phyloP scores from a whole-genome alignment of 352 stramenopile genomes.

The Pythium folliculosum region DNA sequence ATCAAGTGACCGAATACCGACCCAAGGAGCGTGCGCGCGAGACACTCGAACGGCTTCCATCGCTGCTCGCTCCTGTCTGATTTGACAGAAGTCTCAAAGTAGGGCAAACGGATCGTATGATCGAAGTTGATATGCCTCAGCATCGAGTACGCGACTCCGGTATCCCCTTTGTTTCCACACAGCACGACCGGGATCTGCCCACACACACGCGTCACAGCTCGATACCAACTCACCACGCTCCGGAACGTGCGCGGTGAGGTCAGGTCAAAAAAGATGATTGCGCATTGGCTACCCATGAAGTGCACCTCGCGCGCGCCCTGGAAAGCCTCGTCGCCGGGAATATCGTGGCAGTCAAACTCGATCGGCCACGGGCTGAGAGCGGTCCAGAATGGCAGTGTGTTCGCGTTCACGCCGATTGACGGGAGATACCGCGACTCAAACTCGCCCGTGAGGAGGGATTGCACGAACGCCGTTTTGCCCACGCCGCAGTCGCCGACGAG shows the following conservation, averaged over 20 bases:
- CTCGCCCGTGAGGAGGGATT: not conserved
- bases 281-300: not conserved
- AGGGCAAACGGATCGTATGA: not conserved
- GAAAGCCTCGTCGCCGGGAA: not conserved
- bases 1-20: not conserved
- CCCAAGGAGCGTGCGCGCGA: not conserved
- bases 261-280: not conserved
- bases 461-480: not conserved
- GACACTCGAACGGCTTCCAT: not conserved
- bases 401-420: not conserved
- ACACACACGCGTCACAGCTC: not conserved
- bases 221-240: not conserved
- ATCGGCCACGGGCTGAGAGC: not conserved
- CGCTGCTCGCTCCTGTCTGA: not conserved
- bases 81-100: not conserved
- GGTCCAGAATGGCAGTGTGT: not conserved
- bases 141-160: too few species aligned
- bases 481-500: conserved; percentile 3
- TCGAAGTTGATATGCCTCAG: not conserved
- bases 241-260: not conserved
- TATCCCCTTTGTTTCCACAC: not conserved
- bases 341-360: not conserved
- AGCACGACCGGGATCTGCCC: not conserved
- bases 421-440: not conserved
- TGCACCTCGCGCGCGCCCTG: not conserved